phyloP scores from a whole-genome alignment of 1,139 yeast genomes.

The Yamadazyma friedrichii region DNA sequence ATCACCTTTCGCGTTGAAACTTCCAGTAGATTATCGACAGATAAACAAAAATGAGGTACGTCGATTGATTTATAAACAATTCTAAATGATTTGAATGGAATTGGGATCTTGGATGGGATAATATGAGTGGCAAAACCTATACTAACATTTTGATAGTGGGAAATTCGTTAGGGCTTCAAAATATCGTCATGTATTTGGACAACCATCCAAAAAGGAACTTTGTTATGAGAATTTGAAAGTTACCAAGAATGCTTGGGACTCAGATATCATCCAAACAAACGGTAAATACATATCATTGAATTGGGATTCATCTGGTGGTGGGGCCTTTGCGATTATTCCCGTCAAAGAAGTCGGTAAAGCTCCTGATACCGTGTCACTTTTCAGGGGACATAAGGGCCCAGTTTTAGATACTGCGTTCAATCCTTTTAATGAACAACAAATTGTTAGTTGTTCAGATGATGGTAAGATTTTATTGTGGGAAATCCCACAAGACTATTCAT shows the following conservation, averaged over 20 bases:
- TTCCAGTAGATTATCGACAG: not conserved
- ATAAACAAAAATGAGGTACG: not conserved
- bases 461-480: slow-evolving; percentile 86
- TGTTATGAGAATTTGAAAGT: slow-evolving; percentile 84
- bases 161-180: slow-evolving; percentile 95
- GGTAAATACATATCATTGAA: slow-evolving; percentile 84
- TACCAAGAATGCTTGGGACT: slow-evolving; percentile 94
- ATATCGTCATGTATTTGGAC: slow-evolving; percentile 94
- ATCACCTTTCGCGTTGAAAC: not conserved
- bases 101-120: not conserved
- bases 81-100: not conserved
- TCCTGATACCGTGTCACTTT: slow-evolving; percentile 89
- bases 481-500: slow-evolving; percentile 77
- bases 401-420: slow-evolving; percentile 93
- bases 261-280: slow-evolving; percentile 75
- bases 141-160: slow-evolving; percentile 50
- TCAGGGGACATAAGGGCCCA: slow-evolving; percentile 94
- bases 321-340: slow-evolving; percentile 94
- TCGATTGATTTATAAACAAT: not conserved
- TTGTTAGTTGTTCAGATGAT: slow-evolving; percentile 90
- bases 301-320: slow-evolving; percentile 97
- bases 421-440: slow-evolving; percentile 75
- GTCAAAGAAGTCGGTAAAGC: slow-evolving; percentile 85
- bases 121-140: not conserved
- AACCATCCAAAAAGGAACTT: slow-evolving; percentile 81